A percentile compares a stretch with the other conserved stretches of the same genome.
Conservation (phyloP, 176 grass and related monocot species). For the Triticum turgidum region DNA sequence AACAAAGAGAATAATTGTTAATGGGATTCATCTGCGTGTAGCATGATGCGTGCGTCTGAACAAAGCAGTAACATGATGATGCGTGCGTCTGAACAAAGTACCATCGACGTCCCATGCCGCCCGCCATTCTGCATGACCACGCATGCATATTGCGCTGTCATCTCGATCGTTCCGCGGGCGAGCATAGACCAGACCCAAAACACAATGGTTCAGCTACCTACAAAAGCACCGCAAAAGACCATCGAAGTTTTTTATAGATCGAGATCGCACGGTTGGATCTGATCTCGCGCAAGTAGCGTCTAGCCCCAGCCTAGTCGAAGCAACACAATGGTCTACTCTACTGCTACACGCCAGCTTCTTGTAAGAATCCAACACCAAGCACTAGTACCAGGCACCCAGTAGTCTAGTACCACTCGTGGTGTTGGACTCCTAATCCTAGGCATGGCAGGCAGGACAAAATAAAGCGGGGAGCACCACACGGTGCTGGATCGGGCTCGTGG, state of each 20-base stretch:
- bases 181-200: too few species aligned
- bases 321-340: too few species aligned
- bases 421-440: background rate
- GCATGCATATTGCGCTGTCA: background rate
- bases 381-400: background rate
- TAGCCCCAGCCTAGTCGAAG: background rate
- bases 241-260: background rate
- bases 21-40: too few species aligned
- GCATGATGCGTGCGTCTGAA: too few species aligned
- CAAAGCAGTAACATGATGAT: too few species aligned
- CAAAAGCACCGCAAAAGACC: background rate
- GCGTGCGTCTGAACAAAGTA: too few species aligned
- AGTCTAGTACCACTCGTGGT: background rate
- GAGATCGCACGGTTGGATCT: too few species aligned
- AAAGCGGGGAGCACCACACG: background rate
- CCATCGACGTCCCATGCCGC: background rate
- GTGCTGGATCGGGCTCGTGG: conserved; percentile 4
- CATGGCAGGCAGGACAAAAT: background rate
- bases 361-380: too few species aligned
- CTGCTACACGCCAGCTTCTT: too few species aligned
- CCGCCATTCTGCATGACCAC: background rate
- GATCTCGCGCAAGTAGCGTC: too few species aligned
- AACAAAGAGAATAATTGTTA: too few species aligned
- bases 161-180: background rate
- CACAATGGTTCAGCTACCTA: background rate